Base-by-base conservation (phyloP, 2,329 filamentous ascomycete species). In the Podosphaera leucotricha region DNA sequence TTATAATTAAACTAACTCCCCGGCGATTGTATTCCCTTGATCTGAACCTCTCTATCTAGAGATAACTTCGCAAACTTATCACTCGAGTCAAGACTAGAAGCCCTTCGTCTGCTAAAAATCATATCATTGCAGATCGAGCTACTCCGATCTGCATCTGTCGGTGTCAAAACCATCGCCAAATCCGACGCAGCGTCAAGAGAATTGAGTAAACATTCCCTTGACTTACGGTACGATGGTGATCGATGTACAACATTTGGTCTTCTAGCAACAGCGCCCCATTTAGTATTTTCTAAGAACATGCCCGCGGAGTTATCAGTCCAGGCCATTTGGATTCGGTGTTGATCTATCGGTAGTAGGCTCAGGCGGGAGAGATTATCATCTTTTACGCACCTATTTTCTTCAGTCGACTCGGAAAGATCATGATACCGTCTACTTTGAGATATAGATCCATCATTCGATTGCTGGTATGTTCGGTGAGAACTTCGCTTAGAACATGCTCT, bases 331-430 rank as follows among this genome's bases (percentile, higher is more conserved):
- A 66, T 46, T 67, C 62, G 10, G 51, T 41, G 18, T 53, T 52
- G 43, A 47, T 54, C 20, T 50, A 49, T 43, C 51, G 36, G 22
- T 57, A 55, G 18, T 56, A 62, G 63, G 10, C 62, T 66, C 43
- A 71, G 62, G 21, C 67, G 68, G 46, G 69, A 72, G 47, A 85
- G 68, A 53, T 84, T 84, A 53, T 90, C 81, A 47, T 87, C 82
- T 48, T 84, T 77, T 15, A 68, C 70, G 26, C 71, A 66, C 18
- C 64, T 65, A 26, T n/a, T 40, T 43, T 82, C 77, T 48, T 86
- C 80, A 44, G 78, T 77, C 1, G 67, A 70, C 38, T 66, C 68
- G 33, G 62, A 65, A 44, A 71, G 70, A 21, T 74, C 68, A 18
- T 72, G 67, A 19, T 67, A 61, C 15, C 57, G 58, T 38, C 61